Base-by-base conservation (phyloP, 805 yeast species). In the Cyberlindnera mrakii region DNA sequence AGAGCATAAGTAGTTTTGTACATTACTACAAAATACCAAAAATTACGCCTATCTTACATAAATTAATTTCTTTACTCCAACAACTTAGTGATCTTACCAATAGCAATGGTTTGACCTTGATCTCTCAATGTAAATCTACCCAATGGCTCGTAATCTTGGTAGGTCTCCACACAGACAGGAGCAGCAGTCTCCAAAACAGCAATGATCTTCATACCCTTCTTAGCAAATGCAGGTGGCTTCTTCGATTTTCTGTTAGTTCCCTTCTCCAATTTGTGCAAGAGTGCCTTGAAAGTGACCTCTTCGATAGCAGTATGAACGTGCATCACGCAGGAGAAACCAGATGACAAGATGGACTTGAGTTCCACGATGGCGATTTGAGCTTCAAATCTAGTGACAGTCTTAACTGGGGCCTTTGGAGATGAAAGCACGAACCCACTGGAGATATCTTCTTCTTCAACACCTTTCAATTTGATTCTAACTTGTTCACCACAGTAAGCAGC, bases 101-200 rank as follows among this genome's bases (percentile, higher is more conserved):
- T 93, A 52, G 99, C 99, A 68, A 93, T 90, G 42, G 99, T 93
- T 50, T 81, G 81, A 63, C 98, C 99, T 72, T 93, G 98, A 69
- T 93, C 99, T 77, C 99, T 89, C 65, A 93, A 77, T 25, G 99
- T 93, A 67, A 93, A 93, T 70, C 99, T 82, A 64, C 99, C 99
- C 59, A 93, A 77, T 70, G 93, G 98, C 54, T 91, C 97, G 63
- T 90, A 87, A 62, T 87, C 95, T 54, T 74, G 81, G 65, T 84
- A 93, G 37, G 95, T 82, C 71, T 93, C 99, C 41, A 91, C 82
- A 72, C 98, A 93, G 32, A 93, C 86, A 19, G 96, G 91, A 55
- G 80, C 89, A 37, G 80, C 72, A 15, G 89, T 73, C 70, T 90
- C 96, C 59, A 93, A 72, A 35, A 84, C 78, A 30, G 97, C 99